Base-by-base conservation (phyloP, 257 asterid species). In the Rhazya stricta region DNA sequence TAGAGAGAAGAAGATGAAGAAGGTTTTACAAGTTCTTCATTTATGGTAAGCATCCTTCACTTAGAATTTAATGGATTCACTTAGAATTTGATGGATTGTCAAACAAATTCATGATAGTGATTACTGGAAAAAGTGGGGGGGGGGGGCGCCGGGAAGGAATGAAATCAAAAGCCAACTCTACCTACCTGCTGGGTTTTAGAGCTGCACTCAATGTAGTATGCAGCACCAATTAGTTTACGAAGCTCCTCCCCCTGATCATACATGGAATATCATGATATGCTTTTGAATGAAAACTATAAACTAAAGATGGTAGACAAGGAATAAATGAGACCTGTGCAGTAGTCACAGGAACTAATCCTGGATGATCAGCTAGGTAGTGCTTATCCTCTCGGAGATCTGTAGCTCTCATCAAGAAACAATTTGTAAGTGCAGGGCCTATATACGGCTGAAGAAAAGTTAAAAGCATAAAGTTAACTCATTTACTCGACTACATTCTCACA, bases 151-250 rank as follows among this genome's bases (percentile, higher is more conserved):
- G n/a, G n/a, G n/a, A n/a, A n/a, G n/a, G n/a, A n/a, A n/a, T n/a
- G n/a, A 48, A 69, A 19, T 23, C 21, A 9, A 48, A 77, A 34
- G 50, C 57, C 62, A 37, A 61, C 29, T 68, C 53, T 11, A 67
- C 27, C 60, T 67, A 94, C 98, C 98, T 91, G 98, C 79, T 94
- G 98, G 81, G 98, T 91, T 85, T 94, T 94, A 34, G 98, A 90
- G 85, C 98, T 94, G 85, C 98, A 94, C 72, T 94, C 98, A 16
- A 94, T 87, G 80, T 94, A 94, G 82, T 88, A 89, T 29, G 94
- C 74, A 4, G 97, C 97, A 29, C 97, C 97, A 67, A 94, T 89
- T 72, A 88, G 93, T 82, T 86, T 91, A 9, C 98, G 91, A 30
- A 94, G 97, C 86, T 91, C 98, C 87, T 94, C 97, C 8, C 98